phyloP scores from a whole-genome alignment of 169 alveolate genomes.

The Plasmodium coatneyi region DNA sequence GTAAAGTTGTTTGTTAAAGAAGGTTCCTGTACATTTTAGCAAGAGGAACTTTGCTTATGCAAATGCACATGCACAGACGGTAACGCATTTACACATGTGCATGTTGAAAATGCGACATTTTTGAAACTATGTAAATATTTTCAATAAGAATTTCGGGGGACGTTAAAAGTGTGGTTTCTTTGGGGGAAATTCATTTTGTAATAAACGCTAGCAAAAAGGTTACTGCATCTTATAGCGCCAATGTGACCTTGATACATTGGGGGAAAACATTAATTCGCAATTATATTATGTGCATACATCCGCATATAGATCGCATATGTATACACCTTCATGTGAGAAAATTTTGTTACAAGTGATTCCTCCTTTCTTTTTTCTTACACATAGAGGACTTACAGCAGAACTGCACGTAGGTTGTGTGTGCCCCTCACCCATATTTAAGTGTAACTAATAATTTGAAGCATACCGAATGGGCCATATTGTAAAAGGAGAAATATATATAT shows the following conservation, averaged over 20 bases:
- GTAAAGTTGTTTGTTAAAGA: neutral
- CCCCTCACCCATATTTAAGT: neutral
- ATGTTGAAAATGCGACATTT: neutral
- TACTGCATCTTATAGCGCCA: neutral
- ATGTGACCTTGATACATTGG: neutral
- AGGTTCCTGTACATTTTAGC: neutral
- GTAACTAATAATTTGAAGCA: neutral
- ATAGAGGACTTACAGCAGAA: neutral
- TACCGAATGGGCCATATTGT: neutral
- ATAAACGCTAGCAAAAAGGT: neutral
- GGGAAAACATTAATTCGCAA: neutral
- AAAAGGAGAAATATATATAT: neutral
- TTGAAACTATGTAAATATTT: neutral
- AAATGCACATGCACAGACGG: neutral
- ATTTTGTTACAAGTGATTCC: neutral
- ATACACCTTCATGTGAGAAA: neutral
- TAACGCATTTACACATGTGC: neutral
- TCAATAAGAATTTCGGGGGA: neutral
- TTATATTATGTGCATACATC: neutral
- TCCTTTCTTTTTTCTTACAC: neutral
- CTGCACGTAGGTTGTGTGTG: neutral
- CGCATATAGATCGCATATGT: neutral
- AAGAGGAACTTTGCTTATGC: neutral
- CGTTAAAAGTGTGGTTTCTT: neutral
- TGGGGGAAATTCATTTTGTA: neutral